These are phyloP conservation scores for Trichoderma reesei DNA, from an alignment of 495 filamentous ascomycete genomes.

Conservation along the genomic window DNA sequence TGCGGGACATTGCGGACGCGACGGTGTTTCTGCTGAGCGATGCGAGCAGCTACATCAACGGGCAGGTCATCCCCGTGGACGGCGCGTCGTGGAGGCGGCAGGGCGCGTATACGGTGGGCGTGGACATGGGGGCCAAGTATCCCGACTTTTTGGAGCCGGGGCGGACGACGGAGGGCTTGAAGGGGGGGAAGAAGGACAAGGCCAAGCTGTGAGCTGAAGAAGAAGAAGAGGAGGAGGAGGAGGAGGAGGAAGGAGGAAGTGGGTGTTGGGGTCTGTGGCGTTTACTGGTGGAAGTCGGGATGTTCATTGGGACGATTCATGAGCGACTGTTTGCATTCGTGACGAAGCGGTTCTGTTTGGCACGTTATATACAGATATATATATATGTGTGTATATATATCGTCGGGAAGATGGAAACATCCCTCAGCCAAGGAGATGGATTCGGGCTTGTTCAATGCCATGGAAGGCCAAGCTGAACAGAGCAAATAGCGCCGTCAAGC, in stretches of 20 bases:
- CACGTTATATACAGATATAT: no score
- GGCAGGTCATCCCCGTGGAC: constrained; percentile 68
- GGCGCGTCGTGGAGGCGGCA: constrained; percentile 60
- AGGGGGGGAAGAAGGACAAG: constrained; percentile 29
- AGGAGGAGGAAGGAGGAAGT: no score
- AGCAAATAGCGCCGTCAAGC: no score
- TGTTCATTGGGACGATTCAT: no score
- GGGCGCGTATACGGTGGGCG: constrained; percentile 32
- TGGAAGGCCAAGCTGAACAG: no score
- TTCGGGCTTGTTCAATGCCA: no score
- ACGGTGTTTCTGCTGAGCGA: constrained; percentile 81
- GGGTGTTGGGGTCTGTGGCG: not conserved
- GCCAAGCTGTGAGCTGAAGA: constrained; percentile 27
- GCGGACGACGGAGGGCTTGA: constrained; percentile 29
- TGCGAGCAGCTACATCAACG: constrained; percentile 74
- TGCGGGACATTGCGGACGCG: constrained; percentile 86
- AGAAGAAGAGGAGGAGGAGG: not conserved
- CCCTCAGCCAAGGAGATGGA: no score
- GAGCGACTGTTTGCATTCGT: no score
- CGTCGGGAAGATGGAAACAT: no score
- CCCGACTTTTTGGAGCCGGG: constrained; percentile 34
- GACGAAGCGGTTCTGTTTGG: no score
- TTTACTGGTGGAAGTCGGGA: no score
- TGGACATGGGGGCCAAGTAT: constrained; percentile 35
- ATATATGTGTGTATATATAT: no score